Evolutionary conservation across 2,329 filamentous ascomycete genomes (phyloP), one percentile per base, ranked within the genome.

Genomic region (Talaromyces sp.): DNA sequence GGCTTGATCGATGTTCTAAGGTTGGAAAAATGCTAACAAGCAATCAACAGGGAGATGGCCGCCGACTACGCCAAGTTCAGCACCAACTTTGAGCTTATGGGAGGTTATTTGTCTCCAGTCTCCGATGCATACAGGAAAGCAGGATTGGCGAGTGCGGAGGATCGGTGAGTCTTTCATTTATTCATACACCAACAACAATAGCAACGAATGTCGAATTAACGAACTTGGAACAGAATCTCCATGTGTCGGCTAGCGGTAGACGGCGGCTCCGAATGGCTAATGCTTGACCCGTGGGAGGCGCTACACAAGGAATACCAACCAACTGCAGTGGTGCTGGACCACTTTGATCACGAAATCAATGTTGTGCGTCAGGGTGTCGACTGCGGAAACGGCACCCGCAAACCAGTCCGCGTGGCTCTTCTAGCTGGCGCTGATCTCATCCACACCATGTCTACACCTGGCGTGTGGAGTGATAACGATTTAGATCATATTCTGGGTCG

Each of bases 251-350:
- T 96, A 42, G 92, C 92, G 7, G 88, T 92, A 28, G 75, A 78
- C 31, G 83, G 89, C 67, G 88, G 90, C 57, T 88, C 88, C 57
- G 86, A 87, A 68, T 92, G 90, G 88, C 81, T 96, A 63, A 92
- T 92, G 87, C 90, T 95, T 53, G 92, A 96, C 73, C 87, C 90
- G 0, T 96, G 90, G 89, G 93, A 96, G 81, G 90, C 91, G n/a
- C 81, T 89, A 69, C 87, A 96, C 77, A 85, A 88, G 70, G 84
- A 90, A 67, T 98, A 96, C 73, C 88, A 92, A 65, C 92, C 92
- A 16, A 98, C 94, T 0, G 94, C 93, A 44, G 85, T 89, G 68
- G 93, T 96, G 47, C 82, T 97, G 56, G 92, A 96, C 71, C 94
- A 97, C 76, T 95, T 97, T 69, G 88, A 96, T 67, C 80, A 94